Percentiles rank a stretch among this genome's conserved stretches.
Evolutionary conservation across 345 rosid genomes (phyloP).

Genomic region (Theobroma cacao): DNA sequence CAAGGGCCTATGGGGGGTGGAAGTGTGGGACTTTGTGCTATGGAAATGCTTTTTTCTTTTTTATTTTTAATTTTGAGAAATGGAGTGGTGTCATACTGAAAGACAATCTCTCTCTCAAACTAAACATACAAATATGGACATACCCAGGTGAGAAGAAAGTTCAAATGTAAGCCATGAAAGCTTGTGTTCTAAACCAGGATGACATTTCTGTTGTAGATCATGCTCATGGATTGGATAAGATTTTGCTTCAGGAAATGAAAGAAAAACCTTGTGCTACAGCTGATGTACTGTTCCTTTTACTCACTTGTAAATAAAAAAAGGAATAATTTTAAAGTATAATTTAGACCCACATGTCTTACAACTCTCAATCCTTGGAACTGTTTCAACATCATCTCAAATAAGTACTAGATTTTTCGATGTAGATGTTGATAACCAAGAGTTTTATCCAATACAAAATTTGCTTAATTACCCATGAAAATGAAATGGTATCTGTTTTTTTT

Average conservation of each 20-base stretch:
- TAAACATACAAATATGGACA: no score
- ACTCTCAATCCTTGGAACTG: not conserved
- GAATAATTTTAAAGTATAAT: not conserved
- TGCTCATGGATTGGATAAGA: not conserved
- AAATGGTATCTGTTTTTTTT: not conserved
- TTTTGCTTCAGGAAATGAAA: not conserved
- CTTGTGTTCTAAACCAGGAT: not conserved
- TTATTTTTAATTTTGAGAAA: constrained; percentile 45
- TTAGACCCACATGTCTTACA: not conserved
- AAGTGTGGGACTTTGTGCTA: constrained; percentile 36
- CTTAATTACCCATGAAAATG: constrained; percentile 8
- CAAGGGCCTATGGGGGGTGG: constrained; percentile 38
- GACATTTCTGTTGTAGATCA: not conserved
- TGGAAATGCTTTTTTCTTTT: constrained; percentile 33
- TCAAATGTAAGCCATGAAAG: not conserved
- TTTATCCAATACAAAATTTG: not conserved
- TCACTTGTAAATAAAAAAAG: not conserved
- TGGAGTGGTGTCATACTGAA: constrained; percentile 20
- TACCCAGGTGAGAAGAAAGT: not conserved
- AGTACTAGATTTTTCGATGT: not conserved
- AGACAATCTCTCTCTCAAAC: not conserved
- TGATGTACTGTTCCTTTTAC: not conserved
- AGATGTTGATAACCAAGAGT: not conserved
- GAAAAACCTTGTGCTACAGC: not conserved
- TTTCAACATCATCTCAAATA: not conserved